Conservation (phyloP, 805 yeast species). For the Metschnikowia borealis region DNA sequence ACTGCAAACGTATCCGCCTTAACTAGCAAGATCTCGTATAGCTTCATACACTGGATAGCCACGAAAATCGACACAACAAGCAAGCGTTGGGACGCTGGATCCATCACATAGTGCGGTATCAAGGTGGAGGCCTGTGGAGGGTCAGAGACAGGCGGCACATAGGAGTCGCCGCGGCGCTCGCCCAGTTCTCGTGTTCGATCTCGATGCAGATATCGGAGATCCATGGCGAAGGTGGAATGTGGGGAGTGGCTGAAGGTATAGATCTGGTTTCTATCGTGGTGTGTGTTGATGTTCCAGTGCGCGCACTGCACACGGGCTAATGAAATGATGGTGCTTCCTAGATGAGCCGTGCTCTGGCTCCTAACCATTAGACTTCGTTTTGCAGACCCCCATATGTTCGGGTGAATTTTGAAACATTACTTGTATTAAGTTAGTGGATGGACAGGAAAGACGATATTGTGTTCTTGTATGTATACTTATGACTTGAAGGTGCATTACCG, state of each 20-base stretch:
- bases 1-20: slow-evolving; percentile 37
- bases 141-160: not conserved
- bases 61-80: slow-evolving; percentile 62
- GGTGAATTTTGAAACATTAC: too few relatives aligned
- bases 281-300: slow-evolving; percentile 1
- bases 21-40: slow-evolving; percentile 63
- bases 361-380: too few relatives aligned
- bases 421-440: too few relatives aligned
- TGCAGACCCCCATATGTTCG: too few relatives aligned
- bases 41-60: slow-evolving; percentile 80
- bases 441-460: too few relatives aligned
- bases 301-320: not conserved
- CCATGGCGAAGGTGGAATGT: not conserved
- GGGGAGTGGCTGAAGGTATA: not conserved
- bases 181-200: slow-evolving; percentile 1
- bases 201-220: slow-evolving; percentile 3
- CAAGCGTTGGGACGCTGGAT: slow-evolving; percentile 72
- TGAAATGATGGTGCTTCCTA: too few relatives aligned
- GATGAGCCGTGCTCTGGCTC: too few relatives aligned
- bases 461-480: too few relatives aligned
- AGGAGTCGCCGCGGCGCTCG: slow-evolving; percentile 1
- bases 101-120: slow-evolving; percentile 64
- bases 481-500: too few relatives aligned
- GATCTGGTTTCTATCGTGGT: not conserved
- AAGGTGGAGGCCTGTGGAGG: slow-evolving; percentile 20